A percentile compares a stretch with the other conserved stretches of the same genome.
These are phyloP conservation scores for Scedosporium minutisporum DNA, from an alignment of 2,329 filamentous ascomycete species.

Conservation along the genomic window DNA sequence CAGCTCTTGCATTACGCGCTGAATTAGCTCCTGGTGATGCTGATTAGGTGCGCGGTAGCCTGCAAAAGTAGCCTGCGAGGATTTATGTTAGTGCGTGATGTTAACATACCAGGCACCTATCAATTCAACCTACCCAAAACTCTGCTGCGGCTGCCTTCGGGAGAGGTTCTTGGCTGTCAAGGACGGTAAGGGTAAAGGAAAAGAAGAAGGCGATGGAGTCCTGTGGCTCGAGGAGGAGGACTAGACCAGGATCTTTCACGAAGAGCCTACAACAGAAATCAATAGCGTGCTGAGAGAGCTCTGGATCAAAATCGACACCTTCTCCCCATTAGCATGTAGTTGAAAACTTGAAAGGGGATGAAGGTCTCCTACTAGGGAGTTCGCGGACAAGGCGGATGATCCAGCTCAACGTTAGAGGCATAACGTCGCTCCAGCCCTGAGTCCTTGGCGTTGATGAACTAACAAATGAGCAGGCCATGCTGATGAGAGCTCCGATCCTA, in stretches of 20 bases:
- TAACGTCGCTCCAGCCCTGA: slow-evolving; percentile 20
- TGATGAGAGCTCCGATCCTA: slow-evolving; percentile 58
- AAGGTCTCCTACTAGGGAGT: slow-evolving; percentile 40
- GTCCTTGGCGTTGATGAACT: slow-evolving; percentile 35
- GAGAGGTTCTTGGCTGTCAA: slow-evolving; percentile 62
- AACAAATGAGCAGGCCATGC: slow-evolving; percentile 61
- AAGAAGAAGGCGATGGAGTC: slow-evolving; percentile 57
- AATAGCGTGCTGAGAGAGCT: slow-evolving; percentile 64
- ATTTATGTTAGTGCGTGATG: slow-evolving; percentile 1
- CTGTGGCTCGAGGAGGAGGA: slow-evolving; percentile 48
- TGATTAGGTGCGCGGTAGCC: slow-evolving; percentile 30
- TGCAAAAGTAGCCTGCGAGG: slow-evolving; percentile 40
- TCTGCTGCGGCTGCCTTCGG: slow-evolving; percentile 65
- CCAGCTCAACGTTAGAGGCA: slow-evolving; percentile 49
- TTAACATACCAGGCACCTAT: background rate
- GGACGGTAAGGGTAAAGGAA: slow-evolving; percentile 58
- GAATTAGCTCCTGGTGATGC: slow-evolving; percentile 33
- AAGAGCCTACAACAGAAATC: slow-evolving; percentile 60
- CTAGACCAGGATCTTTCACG: slow-evolving; percentile 47
- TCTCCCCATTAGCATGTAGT: slow-evolving; percentile 19
- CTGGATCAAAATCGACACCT: slow-evolving; percentile 59
- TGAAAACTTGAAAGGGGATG: background rate
- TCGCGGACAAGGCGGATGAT: slow-evolving; percentile 51
- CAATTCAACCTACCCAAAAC: slow-evolving; percentile 54
- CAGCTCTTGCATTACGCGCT: slow-evolving; percentile 45